These are phyloP conservation scores for Debaryomyces udenii DNA, from an alignment of 1,139 yeast genomes.

Conservation along the genomic window DNA sequence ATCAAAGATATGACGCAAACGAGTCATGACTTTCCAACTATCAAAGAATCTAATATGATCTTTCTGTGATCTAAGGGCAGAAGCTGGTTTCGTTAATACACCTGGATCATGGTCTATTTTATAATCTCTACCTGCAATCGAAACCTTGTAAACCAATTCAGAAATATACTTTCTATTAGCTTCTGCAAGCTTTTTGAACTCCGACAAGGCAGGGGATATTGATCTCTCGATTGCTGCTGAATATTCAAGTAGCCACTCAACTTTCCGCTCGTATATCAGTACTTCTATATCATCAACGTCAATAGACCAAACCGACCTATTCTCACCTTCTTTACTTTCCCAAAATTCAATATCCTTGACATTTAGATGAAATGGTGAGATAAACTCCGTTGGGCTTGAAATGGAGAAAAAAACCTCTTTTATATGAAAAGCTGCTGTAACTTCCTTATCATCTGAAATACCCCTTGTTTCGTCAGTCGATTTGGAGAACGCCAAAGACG, in stretches of 20 bases:
- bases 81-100: slow-evolving; percentile 87
- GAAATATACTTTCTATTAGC: slow-evolving; percentile 24
- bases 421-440: slow-evolving; percentile 36
- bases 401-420: slow-evolving; percentile 29
- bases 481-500: slow-evolving; percentile 40
- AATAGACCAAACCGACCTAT: slow-evolving; percentile 34
- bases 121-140: slow-evolving; percentile 62
- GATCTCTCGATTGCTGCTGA: slow-evolving; percentile 20
- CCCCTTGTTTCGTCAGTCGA: slow-evolving; percentile 15
- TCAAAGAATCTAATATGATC: slow-evolving; percentile 80
- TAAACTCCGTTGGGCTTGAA: slow-evolving; percentile 27
- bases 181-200: slow-evolving; percentile 19
- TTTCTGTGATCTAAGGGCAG: slow-evolving; percentile 67
- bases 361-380: slow-evolving; percentile 24
- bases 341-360: slow-evolving; percentile 46
- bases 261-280: slow-evolving; percentile 35
- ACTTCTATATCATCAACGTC: slow-evolving; percentile 35
- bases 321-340: slow-evolving; percentile 33
- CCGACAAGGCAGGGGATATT: slow-evolving; percentile 25
- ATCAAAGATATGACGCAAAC: slow-evolving; percentile 72
- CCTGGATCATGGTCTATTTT: slow-evolving; percentile 81
- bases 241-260: slow-evolving; percentile 42
- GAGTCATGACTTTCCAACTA: slow-evolving; percentile 83
- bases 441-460: slow-evolving; percentile 10
- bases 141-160: slow-evolving; percentile 57